Percentiles rank a stretch among this genome's conserved stretches.
Evolutionary conservation across 768 basidiomycete genomes (phyloP).

Genomic region (Mycena capillaripes): DNA sequence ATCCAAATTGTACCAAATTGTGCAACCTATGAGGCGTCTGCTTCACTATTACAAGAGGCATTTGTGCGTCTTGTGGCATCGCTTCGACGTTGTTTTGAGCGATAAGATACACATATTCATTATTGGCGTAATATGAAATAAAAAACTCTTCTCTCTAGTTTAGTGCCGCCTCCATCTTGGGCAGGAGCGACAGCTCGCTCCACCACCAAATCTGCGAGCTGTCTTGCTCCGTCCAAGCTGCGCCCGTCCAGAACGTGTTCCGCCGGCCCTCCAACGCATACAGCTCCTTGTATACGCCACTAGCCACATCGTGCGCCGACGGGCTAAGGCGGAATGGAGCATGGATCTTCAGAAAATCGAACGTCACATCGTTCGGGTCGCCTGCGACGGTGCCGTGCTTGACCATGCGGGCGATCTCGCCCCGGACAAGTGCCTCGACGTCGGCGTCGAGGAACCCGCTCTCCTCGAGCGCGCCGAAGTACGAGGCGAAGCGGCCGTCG

Average conservation of each 20-base stretch:
- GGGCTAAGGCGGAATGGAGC: conserved; percentile 5
- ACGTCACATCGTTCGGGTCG: background rate
- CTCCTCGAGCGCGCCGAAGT: conserved; percentile 6
- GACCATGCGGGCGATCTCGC: conserved; percentile 2
- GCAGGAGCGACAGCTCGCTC: conserved; percentile 16
- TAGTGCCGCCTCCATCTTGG: conserved; percentile 18
- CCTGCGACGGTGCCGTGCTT: conserved; percentile 1
- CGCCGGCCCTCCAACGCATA: conserved; percentile 19
- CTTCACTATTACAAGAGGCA: too few relatives aligned
- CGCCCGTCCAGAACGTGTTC: conserved; percentile 22
- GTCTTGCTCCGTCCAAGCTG: conserved; percentile 12
- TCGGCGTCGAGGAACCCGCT: background rate
- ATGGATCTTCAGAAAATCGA: conserved; percentile 20
- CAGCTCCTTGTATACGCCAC: conserved; percentile 16
- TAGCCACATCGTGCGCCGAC: background rate
- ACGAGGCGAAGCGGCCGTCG: conserved; percentile 5
- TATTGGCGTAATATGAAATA: too few relatives aligned
- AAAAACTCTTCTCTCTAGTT: too few relatives aligned
- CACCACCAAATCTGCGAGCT: conserved; percentile 20
- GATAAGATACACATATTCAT: too few relatives aligned
- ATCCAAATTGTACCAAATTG: too few relatives aligned
- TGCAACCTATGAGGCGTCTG: too few relatives aligned
- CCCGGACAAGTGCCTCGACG: background rate
- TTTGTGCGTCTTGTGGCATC: too few relatives aligned
- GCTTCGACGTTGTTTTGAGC: too few relatives aligned